Evolutionary conservation across 1,139 yeast species (phyloP).

Genomic region (Blastobotrys illinoisensis): DNA sequence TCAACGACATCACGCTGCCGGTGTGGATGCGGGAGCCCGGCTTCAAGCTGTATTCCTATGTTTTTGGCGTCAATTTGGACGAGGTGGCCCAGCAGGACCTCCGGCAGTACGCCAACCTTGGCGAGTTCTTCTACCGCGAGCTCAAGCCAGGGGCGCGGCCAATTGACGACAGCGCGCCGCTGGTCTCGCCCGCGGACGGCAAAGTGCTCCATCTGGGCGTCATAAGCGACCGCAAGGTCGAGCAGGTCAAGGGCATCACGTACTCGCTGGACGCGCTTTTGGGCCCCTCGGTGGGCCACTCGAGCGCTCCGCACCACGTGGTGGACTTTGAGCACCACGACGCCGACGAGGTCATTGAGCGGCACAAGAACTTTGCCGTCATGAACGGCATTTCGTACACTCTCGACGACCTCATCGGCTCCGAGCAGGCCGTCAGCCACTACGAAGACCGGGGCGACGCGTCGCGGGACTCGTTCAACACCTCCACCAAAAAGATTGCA

Average conservation of each 20-base stretch:
- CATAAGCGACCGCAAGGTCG: slow-evolving; percentile 70
- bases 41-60: slow-evolving; percentile 64
- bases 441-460: slow-evolving; percentile 33
- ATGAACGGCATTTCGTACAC: slow-evolving; percentile 71
- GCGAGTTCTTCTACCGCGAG: slow-evolving; percentile 86
- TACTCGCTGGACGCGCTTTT: slow-evolving; percentile 85
- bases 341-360: slow-evolving; percentile 40
- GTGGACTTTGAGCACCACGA: slow-evolving; percentile 41
- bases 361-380: slow-evolving; percentile 74
- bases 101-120: slow-evolving; percentile 65
- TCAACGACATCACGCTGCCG: slow-evolving; percentile 80
- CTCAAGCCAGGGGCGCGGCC: slow-evolving; percentile 80
- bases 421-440: slow-evolving; percentile 11
- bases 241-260: slow-evolving; percentile 95
- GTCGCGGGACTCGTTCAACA: slow-evolving; percentile 21
- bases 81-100: slow-evolving; percentile 86
- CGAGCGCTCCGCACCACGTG: slow-evolving; percentile 59
- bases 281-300: slow-evolving; percentile 44
- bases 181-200: slow-evolving; percentile 95
- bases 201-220: slow-evolving; percentile 79
- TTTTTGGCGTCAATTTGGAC: slow-evolving; percentile 84
- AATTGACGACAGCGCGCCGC: slow-evolving; percentile 48
- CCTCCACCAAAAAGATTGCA: slow-evolving; percentile 18
- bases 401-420: slow-evolving; percentile 61
- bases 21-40: slow-evolving; percentile 85